Evolutionary conservation across 2,329 filamentous ascomycete genomes (phyloP), one percentile per base, ranked within the genome.

Genomic region (Aureobasidium sp.): DNA sequence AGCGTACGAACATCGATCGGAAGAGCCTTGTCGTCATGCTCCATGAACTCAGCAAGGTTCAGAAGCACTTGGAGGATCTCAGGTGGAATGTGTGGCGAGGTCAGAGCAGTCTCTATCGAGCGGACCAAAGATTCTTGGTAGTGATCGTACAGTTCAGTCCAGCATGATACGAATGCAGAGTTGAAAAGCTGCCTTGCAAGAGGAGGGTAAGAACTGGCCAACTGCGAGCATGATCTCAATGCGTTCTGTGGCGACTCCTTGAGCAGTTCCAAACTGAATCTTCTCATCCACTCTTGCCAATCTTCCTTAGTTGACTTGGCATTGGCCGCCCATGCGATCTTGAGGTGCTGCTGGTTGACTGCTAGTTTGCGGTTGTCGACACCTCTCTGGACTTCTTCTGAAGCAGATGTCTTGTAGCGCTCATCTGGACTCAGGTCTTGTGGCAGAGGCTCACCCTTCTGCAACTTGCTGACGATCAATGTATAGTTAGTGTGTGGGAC

Each of bases 11-110:
- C 97, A 71, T 99, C 95, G 65, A 99, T 99, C 1, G 94, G 94
- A 58, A 99, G 79, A 15, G 95, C 93, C 74, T 99, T 99, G 73
- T 99, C 94, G 69, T 99, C 95, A 70, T 99, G 94, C 72, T 99
- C 94, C 94, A 99, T 99, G 74, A 99, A 99, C 72, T 99, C 94
- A 24, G 94, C 94, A 56, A 99, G 82, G 70, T 99, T 99, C 53
- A 99, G 84, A 31, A 99, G 80, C 54, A 97, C 88, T 64, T 96
- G 93, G 9, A 99, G 80, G 66, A 99, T 88, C 73, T 99, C 95
- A 0, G 95, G 94, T 0, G 94, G 93, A 14, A 99, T 95, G 68
- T 97, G 93, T 58, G 93, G 89, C 3, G 93, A 97, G 60, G 91
- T 94, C 67, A 99, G 89, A 0, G 95, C 94, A 65, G 89, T 91